These are phyloP conservation scores for Tricholoma saponaceum DNA, from an alignment of 768 basidiomycete species.

Conservation along the genomic window DNA sequence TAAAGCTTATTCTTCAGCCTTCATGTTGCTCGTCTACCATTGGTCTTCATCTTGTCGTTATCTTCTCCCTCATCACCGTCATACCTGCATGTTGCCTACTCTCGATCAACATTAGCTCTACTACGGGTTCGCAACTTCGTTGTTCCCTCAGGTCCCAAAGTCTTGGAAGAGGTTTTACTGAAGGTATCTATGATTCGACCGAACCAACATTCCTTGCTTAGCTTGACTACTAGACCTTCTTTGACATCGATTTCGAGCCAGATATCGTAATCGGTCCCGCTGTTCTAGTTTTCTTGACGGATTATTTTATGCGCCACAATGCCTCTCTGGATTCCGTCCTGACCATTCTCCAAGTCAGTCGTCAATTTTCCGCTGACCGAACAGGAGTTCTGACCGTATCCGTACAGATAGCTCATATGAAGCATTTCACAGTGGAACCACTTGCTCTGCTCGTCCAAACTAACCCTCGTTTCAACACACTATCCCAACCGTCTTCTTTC, in stretches of 20 bases:
- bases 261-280: conserved; percentile 58
- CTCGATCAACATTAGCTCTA: conserved; percentile 53
- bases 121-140: conserved; percentile 50
- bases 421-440: conserved; percentile 63
- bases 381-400: neutral
- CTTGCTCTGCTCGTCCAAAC: conserved; percentile 39
- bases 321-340: conserved; percentile 53
- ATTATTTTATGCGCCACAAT: conserved; percentile 54
- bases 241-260: conserved; percentile 57
- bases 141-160: conserved; percentile 41
- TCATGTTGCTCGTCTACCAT: conserved; percentile 48
- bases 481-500: conserved; percentile 16
- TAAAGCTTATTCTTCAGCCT: conserved; percentile 35
- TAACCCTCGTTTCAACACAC: conserved; percentile 17
- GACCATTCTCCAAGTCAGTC: conserved; percentile 56
- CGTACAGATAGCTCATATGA: conserved; percentile 56
- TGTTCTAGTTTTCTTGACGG: conserved; percentile 49
- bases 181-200: conserved; percentile 35
- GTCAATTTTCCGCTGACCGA: neutral
- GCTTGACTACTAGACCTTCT: conserved; percentile 50
- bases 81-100: conserved; percentile 57
- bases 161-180: conserved; percentile 51
- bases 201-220: neutral
- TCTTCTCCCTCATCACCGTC: conserved; percentile 53
- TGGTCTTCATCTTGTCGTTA: conserved; percentile 62